A percentile compares a stretch with the other conserved stretches of the same genome.
Evolutionary conservation across 148 eudicot species (phyloP).

Genomic region (Tetragonia tetragonoides): DNA sequence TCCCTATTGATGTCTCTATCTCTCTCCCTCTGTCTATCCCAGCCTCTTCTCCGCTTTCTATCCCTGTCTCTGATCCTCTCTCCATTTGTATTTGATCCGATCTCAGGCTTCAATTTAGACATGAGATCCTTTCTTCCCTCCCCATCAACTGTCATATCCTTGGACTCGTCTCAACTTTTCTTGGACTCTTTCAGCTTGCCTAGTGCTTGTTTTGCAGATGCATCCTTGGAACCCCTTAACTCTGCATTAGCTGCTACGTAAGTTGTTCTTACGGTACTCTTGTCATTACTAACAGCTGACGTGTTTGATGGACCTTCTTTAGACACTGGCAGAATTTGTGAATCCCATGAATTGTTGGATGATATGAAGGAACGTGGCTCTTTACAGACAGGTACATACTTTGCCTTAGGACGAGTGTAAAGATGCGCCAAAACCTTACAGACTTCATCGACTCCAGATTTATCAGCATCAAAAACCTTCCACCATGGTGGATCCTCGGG

Average conservation of each 20-base stretch:
- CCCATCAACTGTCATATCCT: conserved; percentile 34
- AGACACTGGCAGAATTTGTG: conserved; percentile 44
- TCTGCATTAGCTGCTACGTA: conserved; percentile 35
- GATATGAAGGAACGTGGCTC: conserved; percentile 66
- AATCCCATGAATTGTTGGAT: conserved; percentile 65
- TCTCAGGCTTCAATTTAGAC: conserved; percentile 46
- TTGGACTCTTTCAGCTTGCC: conserved; percentile 68
- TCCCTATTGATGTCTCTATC: too few species aligned
- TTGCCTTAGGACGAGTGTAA: conserved; percentile 83
- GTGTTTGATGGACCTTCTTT: conserved; percentile 57
- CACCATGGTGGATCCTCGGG: conserved; percentile 98
- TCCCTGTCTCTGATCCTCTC: conserved; percentile 54
- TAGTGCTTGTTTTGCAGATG: conserved; percentile 41
- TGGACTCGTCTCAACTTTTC: conserved; percentile 63
- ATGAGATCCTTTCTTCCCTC: conserved; percentile 53
- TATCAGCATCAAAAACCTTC: conserved; percentile 91
- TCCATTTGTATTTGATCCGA: conserved; percentile 44
- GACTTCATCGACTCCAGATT: conserved; percentile 78
- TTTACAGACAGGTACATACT: conserved; percentile 75
- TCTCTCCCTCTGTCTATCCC: too few species aligned
- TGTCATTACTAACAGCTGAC: conserved; percentile 41
- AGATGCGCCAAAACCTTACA: conserved; percentile 78
- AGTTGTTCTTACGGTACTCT: conserved; percentile 38
- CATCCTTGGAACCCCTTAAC: conserved; percentile 50
- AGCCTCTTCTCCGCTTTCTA: too few species aligned